Evolutionary conservation across 768 basidiomycete species (phyloP).

Genomic region (Sarcodon sp.): DNA sequence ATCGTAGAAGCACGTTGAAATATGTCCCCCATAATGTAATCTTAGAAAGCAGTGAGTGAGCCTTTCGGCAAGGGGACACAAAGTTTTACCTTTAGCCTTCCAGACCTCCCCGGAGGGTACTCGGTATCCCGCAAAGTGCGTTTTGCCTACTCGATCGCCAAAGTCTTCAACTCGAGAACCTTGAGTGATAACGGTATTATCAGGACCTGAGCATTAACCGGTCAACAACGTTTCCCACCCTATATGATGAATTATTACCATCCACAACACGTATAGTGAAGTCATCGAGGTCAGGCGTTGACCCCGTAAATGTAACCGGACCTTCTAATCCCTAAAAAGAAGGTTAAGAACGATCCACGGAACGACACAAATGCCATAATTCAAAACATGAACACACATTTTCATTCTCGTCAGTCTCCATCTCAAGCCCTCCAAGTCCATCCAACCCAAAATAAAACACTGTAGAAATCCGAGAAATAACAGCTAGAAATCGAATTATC

Average conservation of each 20-base stretch:
- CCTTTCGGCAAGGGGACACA: neutral
- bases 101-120: slow-evolving; percentile 58
- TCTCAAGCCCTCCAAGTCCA: slow-evolving; percentile 69
- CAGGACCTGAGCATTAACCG: slow-evolving; percentile 28
- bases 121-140: slow-evolving; percentile 54
- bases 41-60: slow-evolving; percentile 22
- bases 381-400: slow-evolving; percentile 36
- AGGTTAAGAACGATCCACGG: neutral
- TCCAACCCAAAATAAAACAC: slow-evolving; percentile 86
- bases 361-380: slow-evolving; percentile 3
- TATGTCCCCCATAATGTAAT: slow-evolving; percentile 48
- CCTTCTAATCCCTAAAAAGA: slow-evolving; percentile 56
- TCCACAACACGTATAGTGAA: slow-evolving; percentile 75
- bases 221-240: neutral
- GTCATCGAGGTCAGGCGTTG: slow-evolving; percentile 67
- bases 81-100: slow-evolving; percentile 64
- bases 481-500: slow-evolving; percentile 9
- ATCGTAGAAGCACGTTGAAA: slow-evolving; percentile 41
- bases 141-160: slow-evolving; percentile 49
- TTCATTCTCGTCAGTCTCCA: slow-evolving; percentile 67
- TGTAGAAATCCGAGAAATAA: slow-evolving; percentile 55
- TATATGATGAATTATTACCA: slow-evolving; percentile 25
- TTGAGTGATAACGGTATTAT: slow-evolving; percentile 36
- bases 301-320: slow-evolving; percentile 57
- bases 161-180: slow-evolving; percentile 52